A percentile compares a stretch with the other conserved stretches of the same genome.
Evolutionary conservation across 169 alveolate species (phyloP).

Genomic region (Eimeria tenella): DNA sequence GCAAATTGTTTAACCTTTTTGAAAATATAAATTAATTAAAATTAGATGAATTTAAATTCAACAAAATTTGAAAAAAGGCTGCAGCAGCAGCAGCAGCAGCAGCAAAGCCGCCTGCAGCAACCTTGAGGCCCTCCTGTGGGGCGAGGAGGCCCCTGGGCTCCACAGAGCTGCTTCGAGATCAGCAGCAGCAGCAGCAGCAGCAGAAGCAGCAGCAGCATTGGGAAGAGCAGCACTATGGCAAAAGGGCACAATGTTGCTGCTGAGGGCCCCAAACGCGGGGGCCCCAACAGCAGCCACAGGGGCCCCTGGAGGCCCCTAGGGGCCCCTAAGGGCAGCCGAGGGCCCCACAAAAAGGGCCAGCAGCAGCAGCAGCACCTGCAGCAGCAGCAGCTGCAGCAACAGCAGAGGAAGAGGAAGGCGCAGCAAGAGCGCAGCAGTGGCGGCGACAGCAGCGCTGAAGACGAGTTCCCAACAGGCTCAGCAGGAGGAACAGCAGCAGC

Average conservation of each 20-base stretch:
- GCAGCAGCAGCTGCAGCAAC: not conserved
- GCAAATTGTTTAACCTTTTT: too few species aligned
- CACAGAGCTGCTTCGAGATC: too few species aligned
- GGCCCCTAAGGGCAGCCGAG: not conserved
- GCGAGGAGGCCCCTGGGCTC: too few species aligned
- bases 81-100: not conserved
- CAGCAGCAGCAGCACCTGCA: not conserved
- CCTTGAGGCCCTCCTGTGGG: too few species aligned
- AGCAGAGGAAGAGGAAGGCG: not conserved
- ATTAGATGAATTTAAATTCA: not conserved
- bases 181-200: too few species aligned
- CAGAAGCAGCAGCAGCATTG: not conserved
- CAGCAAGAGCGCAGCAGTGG: not conserved
- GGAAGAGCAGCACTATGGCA: not conserved
- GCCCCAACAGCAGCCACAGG: not conserved
- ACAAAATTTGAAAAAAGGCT: not conserved
- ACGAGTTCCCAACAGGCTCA: not conserved
- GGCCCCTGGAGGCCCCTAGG: not conserved
- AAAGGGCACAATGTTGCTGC: not conserved
- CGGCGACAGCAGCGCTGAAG: not conserved
- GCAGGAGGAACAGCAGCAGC: not conserved
- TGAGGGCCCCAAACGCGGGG: too few species aligned
- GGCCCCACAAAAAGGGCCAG: not conserved
- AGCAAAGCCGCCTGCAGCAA: not conserved
- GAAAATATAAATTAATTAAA: too few species aligned